phyloP scores from a whole-genome alignment of 306 rosid genomes.

The Lathyrus sativus region DNA sequence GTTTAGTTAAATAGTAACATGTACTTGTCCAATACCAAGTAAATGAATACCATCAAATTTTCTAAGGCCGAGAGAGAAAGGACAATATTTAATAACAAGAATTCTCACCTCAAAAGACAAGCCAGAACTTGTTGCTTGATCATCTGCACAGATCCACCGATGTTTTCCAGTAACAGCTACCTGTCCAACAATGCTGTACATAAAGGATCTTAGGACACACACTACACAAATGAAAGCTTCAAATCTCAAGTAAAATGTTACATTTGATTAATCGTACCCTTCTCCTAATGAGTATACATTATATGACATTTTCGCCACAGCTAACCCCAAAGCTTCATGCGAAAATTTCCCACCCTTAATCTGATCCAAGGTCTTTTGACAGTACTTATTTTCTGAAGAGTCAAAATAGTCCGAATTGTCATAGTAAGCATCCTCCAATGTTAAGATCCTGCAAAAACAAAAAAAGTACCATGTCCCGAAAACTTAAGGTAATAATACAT shows the following conservation, averaged over 20 bases:
- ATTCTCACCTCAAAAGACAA: conserved; percentile 69
- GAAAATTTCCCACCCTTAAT: conserved; percentile 55
- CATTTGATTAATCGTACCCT: conserved; percentile 69
- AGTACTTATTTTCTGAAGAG: conserved; percentile 48
- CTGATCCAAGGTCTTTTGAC: conserved; percentile 55
- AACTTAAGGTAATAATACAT: conserved; percentile 25
- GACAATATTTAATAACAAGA: conserved; percentile 33
- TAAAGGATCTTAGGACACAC: conserved; percentile 27
- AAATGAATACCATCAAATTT: background rate
- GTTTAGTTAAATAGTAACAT: conserved; percentile 22
- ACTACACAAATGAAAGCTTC: conserved; percentile 13
- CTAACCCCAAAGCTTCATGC: conserved; percentile 73
- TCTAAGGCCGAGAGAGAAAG: conserved; percentile 15
- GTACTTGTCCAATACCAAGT: conserved; percentile 2
- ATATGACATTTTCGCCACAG: conserved; percentile 88
- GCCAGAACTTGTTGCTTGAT: conserved; percentile 52
- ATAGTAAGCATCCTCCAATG: conserved; percentile 93
- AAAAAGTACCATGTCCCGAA: conserved; percentile 23
- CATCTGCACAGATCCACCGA: conserved; percentile 85
- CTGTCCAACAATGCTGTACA: conserved; percentile 83
- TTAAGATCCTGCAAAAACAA: conserved; percentile 73
- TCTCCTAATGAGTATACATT: conserved; percentile 87
- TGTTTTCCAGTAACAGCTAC: conserved; percentile 89
- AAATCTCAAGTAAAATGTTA: conserved; percentile 17
- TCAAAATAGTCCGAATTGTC: conserved; percentile 58